Percentiles rank a stretch among this genome's conserved stretches.
Conservation (phyloP, 495 filamentous ascomycete genomes). For the Penicillium simplicissimum region DNA sequence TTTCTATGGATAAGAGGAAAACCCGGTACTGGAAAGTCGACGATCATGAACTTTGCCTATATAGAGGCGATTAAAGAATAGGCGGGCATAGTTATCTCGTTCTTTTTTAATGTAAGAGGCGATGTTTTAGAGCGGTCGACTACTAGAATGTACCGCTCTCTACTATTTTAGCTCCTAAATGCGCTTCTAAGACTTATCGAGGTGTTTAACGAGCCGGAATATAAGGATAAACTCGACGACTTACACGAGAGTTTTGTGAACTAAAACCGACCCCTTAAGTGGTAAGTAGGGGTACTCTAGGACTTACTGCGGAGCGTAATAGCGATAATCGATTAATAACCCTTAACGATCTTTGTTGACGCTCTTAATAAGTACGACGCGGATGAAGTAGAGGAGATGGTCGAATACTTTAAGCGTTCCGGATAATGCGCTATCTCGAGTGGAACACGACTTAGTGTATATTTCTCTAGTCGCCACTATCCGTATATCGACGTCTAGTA, state of each 20-base stretch:
- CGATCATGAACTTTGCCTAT: slow-evolving; percentile 50
- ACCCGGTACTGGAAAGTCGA: slow-evolving; percentile 57
- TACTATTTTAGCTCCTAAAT: slow-evolving; percentile 38
- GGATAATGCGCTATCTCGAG: too few relatives aligned
- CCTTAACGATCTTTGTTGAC: slow-evolving; percentile 39
- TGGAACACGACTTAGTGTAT: slow-evolving; percentile 6
- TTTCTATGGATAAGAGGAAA: slow-evolving; percentile 62
- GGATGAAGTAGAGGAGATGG: slow-evolving; percentile 37
- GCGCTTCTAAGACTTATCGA: too few relatives aligned
- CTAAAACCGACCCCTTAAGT: too few relatives aligned
- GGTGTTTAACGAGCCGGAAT: too few relatives aligned
- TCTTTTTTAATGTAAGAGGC: slow-evolving; percentile 57
- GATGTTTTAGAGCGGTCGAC: slow-evolving; percentile 50
- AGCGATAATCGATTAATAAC: slow-evolving; percentile 20
- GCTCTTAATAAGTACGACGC: slow-evolving; percentile 46
- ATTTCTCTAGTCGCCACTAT: slow-evolving; percentile 54
- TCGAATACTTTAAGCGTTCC: slow-evolving; percentile 36
- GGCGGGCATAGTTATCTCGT: slow-evolving; percentile 24
- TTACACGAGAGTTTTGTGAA: too few relatives aligned
- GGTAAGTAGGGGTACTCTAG: too few relatives aligned
- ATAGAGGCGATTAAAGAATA: slow-evolving; percentile 11
- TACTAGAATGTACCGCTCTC: slow-evolving; percentile 56
- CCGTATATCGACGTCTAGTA: slow-evolving; percentile 36
- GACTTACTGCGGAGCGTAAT: too few relatives aligned
- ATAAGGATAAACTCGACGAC: too few relatives aligned